Evolutionary conservation across 2,329 filamentous ascomycete species (phyloP).

Genomic region (Elsinoe fawcettii): DNA sequence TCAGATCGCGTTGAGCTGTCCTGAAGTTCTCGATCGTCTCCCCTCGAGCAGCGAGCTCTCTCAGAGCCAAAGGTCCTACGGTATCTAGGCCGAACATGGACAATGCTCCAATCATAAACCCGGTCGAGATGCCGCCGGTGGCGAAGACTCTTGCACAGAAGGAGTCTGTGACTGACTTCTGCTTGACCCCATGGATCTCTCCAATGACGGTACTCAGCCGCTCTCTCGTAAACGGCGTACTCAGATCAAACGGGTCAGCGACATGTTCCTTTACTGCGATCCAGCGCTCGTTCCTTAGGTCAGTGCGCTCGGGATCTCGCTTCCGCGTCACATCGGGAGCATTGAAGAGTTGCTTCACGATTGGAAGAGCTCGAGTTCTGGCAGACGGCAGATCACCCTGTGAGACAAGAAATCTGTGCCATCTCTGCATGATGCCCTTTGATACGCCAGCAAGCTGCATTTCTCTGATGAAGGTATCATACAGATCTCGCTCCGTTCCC

Average conservation of each 20-base stretch:
- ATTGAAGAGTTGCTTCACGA: slow-evolving; percentile 26
- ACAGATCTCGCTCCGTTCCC: slow-evolving; percentile 32
- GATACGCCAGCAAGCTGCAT: slow-evolving; percentile 27
- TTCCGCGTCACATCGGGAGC: neutral
- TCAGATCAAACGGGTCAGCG: neutral
- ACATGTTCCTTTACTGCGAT: slow-evolving; percentile 4
- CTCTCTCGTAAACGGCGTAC: slow-evolving; percentile 20
- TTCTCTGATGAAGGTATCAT: slow-evolving; percentile 34
- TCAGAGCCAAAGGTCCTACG: slow-evolving; percentile 69
- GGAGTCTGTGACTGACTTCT: slow-evolving; percentile 51
- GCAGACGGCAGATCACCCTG: slow-evolving; percentile 33
- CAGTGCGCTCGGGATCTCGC: slow-evolving; percentile 13
- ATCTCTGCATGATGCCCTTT: slow-evolving; percentile 26
- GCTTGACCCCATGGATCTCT: slow-evolving; percentile 35
- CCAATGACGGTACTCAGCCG: slow-evolving; percentile 32
- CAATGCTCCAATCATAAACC: slow-evolving; percentile 63
- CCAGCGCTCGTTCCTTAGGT: slow-evolving; percentile 17
- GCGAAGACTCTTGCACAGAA: slow-evolving; percentile 79
- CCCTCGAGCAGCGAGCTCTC: slow-evolving; percentile 66
- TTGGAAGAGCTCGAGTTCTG: slow-evolving; percentile 26
- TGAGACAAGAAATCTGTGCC: slow-evolving; percentile 34
- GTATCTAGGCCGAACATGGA: slow-evolving; percentile 61
- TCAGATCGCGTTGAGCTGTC: slow-evolving; percentile 53
- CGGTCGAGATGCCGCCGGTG: slow-evolving; percentile 62
- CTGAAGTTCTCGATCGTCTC: slow-evolving; percentile 49